These are phyloP conservation scores for Anisodus acutangulus DNA, from an alignment of 257 asterid species.

Conservation along the genomic window DNA sequence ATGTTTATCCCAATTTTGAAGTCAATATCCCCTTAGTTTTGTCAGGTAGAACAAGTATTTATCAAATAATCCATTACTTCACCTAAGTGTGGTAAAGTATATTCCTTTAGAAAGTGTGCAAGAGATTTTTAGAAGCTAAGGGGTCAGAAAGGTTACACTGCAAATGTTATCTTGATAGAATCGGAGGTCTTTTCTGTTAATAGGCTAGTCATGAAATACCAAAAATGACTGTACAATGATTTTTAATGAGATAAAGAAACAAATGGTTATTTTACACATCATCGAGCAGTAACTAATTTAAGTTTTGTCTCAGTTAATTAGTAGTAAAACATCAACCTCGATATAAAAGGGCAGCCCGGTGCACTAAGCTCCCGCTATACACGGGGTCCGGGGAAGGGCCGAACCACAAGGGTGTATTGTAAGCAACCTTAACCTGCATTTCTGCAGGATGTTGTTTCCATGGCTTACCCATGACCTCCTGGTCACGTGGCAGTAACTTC, in stretches of 20 bases:
- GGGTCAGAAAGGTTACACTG: not conserved
- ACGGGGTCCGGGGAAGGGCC: no score
- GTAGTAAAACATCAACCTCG: no score
- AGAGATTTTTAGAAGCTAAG: not conserved
- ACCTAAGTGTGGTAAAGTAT: not conserved
- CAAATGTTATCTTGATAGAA: constrained; percentile 3
- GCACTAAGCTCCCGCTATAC: no score
- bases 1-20: not conserved
- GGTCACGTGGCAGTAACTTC: no score
- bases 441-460: no score
- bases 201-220: not conserved
- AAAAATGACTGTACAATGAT: not conserved
- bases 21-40: not conserved
- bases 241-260: not conserved
- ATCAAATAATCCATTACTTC: not conserved
- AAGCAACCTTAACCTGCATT: no score
- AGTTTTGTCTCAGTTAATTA: not conserved
- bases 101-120: constrained; percentile 12
- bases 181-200: not conserved
- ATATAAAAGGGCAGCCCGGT: no score
- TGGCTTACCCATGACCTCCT: no score
- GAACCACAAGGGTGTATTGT: no score
- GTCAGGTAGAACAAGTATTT: not conserved
- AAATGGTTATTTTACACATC: not conserved
- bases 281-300: not conserved